Evolutionary conservation across 2,329 filamentous ascomycete species (phyloP), one percentile per base, ranked within the genome.

Genomic region (Monilinia aucupariae): DNA sequence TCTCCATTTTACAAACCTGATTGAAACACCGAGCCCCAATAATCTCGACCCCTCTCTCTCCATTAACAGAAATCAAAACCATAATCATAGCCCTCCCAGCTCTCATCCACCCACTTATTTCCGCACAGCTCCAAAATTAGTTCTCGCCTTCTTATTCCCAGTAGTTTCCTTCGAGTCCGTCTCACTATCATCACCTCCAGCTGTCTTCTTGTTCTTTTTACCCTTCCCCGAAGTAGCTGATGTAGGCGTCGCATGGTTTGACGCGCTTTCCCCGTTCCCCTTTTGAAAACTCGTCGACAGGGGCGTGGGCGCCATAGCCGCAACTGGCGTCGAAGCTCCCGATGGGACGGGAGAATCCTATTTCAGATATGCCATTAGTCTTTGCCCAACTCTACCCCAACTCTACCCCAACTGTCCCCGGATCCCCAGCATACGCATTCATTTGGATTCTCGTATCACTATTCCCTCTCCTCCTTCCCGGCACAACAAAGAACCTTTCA

Each of bases 241-340:
- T 9, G 80, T 83, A 0, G 84, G 82, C 30, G 84, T 87, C 13
- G 81, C 76, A 65, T 83, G 79, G 67, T 80, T 79, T 22, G 81
- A 82, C 3, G 76, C 77, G 54, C 67, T 75, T 69, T 71, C 74
- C 6, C 65, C 73, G 20, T 58, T 58, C 17, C 10, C 22, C 59
- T 81, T 79, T 43, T 79, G 78, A 64, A 85, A 85, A 2, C 79
- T 78, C 0, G 81, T 81, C 5, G 82, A 82, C 10, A 82, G 68
- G 0, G 85, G 84, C 7, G 83, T 85, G 0, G 81, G 81, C 2
- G 80, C 81, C 66, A 78, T 78, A 4, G 79, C 78, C 3, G 68
- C 68, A 20, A 70, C 63, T 3, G 72, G 72, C 2, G 73, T 74
- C 0, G 67, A 70, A 56, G 69, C 64, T 12, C 69, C 68, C 12